A percentile compares a stretch with the other conserved stretches of the same genome.
Conservation (phyloP, 2,329 filamentous ascomycete species). For the Stagonosporopsis chrysanthemi region DNA sequence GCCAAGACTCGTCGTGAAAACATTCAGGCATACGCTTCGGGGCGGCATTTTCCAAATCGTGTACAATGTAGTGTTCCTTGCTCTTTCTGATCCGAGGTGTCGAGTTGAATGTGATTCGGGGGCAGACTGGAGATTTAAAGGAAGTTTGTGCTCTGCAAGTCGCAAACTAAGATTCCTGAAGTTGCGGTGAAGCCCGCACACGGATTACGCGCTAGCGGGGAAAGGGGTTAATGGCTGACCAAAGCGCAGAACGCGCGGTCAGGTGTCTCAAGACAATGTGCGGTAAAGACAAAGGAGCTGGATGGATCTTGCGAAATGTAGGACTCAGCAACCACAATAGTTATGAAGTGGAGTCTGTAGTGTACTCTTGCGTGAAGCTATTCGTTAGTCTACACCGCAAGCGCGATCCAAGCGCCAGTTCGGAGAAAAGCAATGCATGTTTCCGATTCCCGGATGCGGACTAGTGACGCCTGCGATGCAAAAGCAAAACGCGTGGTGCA, state of each 20-base stretch:
- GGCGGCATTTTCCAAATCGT: slow-evolving; percentile 43
- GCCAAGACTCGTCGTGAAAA: slow-evolving; percentile 45
- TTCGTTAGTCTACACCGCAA: slow-evolving; percentile 21
- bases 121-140: slow-evolving; percentile 34
- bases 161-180: slow-evolving; percentile 42
- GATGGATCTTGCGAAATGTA: slow-evolving; percentile 10
- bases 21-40: slow-evolving; percentile 48
- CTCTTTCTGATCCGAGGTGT: slow-evolving; percentile 22
- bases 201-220: slow-evolving; percentile 40
- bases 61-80: slow-evolving; percentile 16
- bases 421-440: slow-evolving; percentile 17
- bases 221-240: slow-evolving; percentile 44
- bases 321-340: slow-evolving; percentile 2
- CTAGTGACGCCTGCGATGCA: slow-evolving; percentile 11
- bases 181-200: slow-evolving; percentile 49
- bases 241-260: slow-evolving; percentile 39
- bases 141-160: slow-evolving; percentile 32
- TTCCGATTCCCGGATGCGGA: slow-evolving; percentile 12
- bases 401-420: slow-evolving; percentile 20
- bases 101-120: slow-evolving; percentile 19
- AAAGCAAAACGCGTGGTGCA: slow-evolving; percentile 8
- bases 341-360: slow-evolving; percentile 17
- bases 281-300: slow-evolving; percentile 13
- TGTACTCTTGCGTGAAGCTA: slow-evolving; percentile 19
- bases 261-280: slow-evolving; percentile 38